Evolutionary conservation across 257 asterid genomes (phyloP).

Genomic region (Ocimum tenuiflorum): DNA sequence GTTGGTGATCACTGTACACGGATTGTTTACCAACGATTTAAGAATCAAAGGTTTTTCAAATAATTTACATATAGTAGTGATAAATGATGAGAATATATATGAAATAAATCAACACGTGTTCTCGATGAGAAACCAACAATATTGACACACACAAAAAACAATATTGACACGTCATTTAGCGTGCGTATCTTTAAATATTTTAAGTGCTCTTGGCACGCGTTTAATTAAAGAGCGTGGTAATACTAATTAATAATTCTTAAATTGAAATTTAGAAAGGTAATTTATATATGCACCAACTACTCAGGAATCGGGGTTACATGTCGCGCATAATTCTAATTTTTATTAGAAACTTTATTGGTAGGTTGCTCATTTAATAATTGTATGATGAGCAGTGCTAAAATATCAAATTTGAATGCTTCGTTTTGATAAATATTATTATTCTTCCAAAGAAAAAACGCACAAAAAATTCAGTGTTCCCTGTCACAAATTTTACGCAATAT

Average conservation of each 20-base stretch:
- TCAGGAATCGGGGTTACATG: not conserved
- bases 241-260: not conserved
- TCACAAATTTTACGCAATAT: not conserved
- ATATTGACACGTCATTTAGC: not conserved
- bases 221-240: conserved; percentile 9
- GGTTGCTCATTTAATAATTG: not conserved
- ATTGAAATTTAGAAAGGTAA: not conserved
- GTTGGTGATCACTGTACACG: no score
- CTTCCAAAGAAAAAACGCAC: not conserved
- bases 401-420: conserved; percentile 4
- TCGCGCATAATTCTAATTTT: not conserved
- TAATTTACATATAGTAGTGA: no score
- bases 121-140: no score
- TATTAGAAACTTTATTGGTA: not conserved
- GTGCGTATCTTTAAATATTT: not conserved
- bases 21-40: no score
- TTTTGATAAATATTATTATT: not conserved
- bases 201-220: not conserved
- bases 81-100: no score
- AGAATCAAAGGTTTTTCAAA: no score
- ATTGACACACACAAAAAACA: no score
- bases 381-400: not conserved
- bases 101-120: no score
- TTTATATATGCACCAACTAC: not conserved
- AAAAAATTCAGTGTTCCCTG: not conserved